Base-by-base conservation (phyloP, 1,284 basidiomycete genomes). In the Omphalotus olearius region DNA sequence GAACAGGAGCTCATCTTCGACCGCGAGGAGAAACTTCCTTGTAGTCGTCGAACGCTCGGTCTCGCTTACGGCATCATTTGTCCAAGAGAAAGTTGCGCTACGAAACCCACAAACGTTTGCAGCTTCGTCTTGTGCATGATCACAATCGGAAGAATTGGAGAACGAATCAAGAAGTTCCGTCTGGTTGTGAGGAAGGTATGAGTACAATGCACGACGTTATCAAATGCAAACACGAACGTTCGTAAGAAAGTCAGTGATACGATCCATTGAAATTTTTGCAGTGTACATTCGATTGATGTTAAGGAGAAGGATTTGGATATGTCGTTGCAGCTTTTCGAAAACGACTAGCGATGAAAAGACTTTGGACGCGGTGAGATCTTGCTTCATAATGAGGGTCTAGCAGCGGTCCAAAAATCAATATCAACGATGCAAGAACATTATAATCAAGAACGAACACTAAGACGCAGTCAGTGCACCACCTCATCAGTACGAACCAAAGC, bases 1-100 rank as follows among this genome's bases (percentile, higher is more conserved):
- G 69, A 88, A 87, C 1, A 71, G 58, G 1, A 86, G 61, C 55
- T 83, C 75, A 1, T 63, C 68, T 3, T 76, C 68, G 23, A 85
- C 69, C 7, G 64, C 63, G 3, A 85, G 70, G 5, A 64, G 63
- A 64, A 81, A 84, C 47, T 68, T 67, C 17, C 72, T 62, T 26
- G 69, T 66, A 11, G 65, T 28, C 10, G 44, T 41, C 17, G 45
- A 7, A 13, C 10, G 37, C 2, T n/a, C 13, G 4, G 3, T 5
- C 9, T 17, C n/a, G 16, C 44, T 13, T 36, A 5, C 30, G 23
- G 26, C 40, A 4, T 38, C 42, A 11, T 51, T 51, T 18, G 18
- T 25, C 49, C 49, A 51, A 10, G 49, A 37, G 14, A 51, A 51
- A 4, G 33, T 45, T 3, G 49, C 49, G 14, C 45, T 51, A 23